phyloP scores from a whole-genome alignment of 768 basidiomycete genomes.

The Phlebiopsis flavidoalba region DNA sequence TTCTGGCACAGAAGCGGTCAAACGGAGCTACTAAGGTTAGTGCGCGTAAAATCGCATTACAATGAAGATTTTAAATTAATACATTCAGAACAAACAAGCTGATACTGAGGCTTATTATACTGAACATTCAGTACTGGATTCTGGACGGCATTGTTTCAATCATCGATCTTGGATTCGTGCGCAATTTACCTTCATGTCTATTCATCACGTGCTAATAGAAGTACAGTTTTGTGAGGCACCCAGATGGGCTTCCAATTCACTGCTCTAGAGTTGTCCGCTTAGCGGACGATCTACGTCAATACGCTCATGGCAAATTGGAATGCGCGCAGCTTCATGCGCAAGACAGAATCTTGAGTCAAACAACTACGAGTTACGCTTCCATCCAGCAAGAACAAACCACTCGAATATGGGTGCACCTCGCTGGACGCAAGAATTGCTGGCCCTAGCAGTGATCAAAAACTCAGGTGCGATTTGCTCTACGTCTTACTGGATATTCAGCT shows the following conservation, averaged over 20 bases:
- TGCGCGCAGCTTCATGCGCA: constrained; percentile 2
- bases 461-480: not conserved
- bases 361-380: too few species aligned
- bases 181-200: not conserved
- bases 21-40: not conserved
- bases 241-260: not conserved
- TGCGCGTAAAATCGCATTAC: not conserved
- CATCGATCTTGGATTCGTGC: not conserved
- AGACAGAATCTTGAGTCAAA: too few species aligned
- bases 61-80: too few species aligned
- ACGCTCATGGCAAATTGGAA: constrained; percentile 8
- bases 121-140: not conserved
- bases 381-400: too few species aligned
- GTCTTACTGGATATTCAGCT: too few species aligned
- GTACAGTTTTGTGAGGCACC: not conserved
- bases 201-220: not conserved
- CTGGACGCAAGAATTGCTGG: too few species aligned
- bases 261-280: constrained; percentile 1
- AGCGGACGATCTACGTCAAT: constrained; percentile 5
- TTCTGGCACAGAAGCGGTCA: not conserved
- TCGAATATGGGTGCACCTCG: too few species aligned
- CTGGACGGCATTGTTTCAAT: not conserved
- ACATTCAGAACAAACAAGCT: not conserved
- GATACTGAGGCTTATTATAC: not conserved
- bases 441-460: too few species aligned